These are phyloP conservation scores for Yamadazyma blattariae DNA, from an alignment of 1,139 yeast genomes.

Conservation along the genomic window DNA sequence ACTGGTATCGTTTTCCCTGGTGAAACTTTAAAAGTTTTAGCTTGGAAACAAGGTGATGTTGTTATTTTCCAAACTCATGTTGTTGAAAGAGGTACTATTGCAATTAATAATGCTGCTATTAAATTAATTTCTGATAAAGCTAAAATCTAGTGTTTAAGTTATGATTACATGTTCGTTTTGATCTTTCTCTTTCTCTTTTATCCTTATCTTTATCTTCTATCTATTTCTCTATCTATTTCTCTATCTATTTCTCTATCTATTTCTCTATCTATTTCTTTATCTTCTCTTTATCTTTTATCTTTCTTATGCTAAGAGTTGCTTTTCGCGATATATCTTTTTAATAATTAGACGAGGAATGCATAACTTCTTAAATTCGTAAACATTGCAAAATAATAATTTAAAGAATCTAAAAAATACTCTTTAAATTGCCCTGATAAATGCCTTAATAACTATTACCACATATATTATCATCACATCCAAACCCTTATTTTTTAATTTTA, in stretches of 20 bases:
- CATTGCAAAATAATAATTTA: no score
- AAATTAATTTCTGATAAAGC: constrained; percentile 52
- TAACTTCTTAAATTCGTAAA: no score
- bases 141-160: constrained; percentile 25
- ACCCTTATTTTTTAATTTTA: no score
- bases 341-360: no score
- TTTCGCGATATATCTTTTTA: no score
- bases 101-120: constrained; percentile 86
- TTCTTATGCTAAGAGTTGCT: no score
- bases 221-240: not conserved
- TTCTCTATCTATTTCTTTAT: not conserved
- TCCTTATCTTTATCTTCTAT: not conserved
- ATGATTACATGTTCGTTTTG: constrained; percentile 1
- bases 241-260: not conserved
- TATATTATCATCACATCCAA: no score
- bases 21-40: constrained; percentile 75
- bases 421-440: no score
- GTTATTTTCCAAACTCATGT: constrained; percentile 83
- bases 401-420: no score
- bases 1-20: constrained; percentile 97
- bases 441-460: no score
- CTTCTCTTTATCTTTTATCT: no score
- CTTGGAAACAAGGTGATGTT: constrained; percentile 75
- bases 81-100: constrained; percentile 74
- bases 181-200: not conserved